These are phyloP conservation scores for Pterocarpus santalinus DNA, from an alignment of 306 rosid species.

Conservation along the genomic window DNA sequence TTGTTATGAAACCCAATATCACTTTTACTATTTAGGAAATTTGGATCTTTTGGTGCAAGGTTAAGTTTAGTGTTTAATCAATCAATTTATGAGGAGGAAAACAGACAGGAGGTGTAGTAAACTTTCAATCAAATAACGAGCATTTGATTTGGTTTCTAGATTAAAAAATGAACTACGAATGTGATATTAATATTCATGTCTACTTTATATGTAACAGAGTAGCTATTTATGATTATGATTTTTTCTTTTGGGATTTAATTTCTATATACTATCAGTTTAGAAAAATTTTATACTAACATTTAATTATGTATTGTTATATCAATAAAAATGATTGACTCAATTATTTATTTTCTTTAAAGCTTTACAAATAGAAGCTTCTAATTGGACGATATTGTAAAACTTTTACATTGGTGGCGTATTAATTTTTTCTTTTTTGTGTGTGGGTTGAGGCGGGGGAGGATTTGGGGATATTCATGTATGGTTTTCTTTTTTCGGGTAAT, in stretches of 20 bases:
- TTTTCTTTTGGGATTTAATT: not conserved
- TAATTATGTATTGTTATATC: too few species aligned
- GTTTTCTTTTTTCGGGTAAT: too few species aligned
- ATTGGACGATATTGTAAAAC: too few species aligned
- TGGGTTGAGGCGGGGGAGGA: too few species aligned
- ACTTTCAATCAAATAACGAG: not conserved
- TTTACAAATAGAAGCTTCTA: too few species aligned
- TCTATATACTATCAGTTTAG: too few species aligned
- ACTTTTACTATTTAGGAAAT: not conserved
- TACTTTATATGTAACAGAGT: not conserved
- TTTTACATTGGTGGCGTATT: too few species aligned
- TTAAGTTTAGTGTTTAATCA: slow-evolving; percentile 4
- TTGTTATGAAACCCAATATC: slow-evolving; percentile 31
- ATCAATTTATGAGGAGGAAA: slow-evolving; percentile 18
- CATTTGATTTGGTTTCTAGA: slow-evolving; percentile 16
- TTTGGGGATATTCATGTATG: too few species aligned
- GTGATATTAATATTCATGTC: not conserved
- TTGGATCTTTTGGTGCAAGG: not conserved
- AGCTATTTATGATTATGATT: not conserved
- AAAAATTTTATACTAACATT: too few species aligned
- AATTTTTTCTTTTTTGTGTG: too few species aligned
- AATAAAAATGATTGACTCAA: too few species aligned
- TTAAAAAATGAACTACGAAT: not conserved
- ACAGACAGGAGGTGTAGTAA: not conserved
- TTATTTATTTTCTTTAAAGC: too few species aligned